Evolutionary conservation across 2,329 filamentous ascomycete species (phyloP).

Genomic region (Diaporthe citriasiana): DNA sequence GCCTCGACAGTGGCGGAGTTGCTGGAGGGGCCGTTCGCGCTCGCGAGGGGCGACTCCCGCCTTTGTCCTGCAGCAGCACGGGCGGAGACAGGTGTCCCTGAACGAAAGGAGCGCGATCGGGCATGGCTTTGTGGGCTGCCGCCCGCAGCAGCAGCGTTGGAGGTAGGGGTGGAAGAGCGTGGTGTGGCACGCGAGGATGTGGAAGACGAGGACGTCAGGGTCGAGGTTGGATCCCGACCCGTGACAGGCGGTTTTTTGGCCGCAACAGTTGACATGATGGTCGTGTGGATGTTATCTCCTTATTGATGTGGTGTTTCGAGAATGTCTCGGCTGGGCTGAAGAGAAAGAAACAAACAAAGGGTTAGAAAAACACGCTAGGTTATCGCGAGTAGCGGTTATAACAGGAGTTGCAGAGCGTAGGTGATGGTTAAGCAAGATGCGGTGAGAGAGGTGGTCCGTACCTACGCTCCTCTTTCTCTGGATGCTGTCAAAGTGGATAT

Average conservation of each 20-base stretch:
- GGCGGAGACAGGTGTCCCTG: conserved; percentile 77
- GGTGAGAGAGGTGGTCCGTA: conserved; percentile 43
- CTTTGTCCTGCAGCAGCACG: conserved; percentile 78
- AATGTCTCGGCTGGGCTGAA: conserved; percentile 35
- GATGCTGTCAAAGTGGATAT: conserved; percentile 42
- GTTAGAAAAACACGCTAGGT: conserved; percentile 36
- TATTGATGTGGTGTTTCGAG: conserved; percentile 21
- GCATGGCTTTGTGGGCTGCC: conserved; percentile 58
- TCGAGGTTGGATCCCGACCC: conserved; percentile 60
- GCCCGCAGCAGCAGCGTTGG: conserved; percentile 58
- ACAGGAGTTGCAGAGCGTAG: conserved; percentile 32
- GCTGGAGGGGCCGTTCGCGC: conserved; percentile 50
- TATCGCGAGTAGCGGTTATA: conserved; percentile 41
- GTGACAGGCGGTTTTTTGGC: conserved; percentile 67
- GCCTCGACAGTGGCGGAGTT: conserved; percentile 63
- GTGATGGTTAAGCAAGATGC: conserved; percentile 40
- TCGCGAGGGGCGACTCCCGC: conserved; percentile 61
- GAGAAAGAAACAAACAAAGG: conserved; percentile 31
- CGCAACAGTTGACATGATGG: conserved; percentile 63
- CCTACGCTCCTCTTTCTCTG: conserved; percentile 38
- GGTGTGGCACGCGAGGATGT: conserved; percentile 54
- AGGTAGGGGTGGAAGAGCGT: conserved; percentile 65
- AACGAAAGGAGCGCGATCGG: conserved; percentile 73
- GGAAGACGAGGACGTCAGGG: conserved; percentile 50
- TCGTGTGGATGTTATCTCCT: conserved; percentile 9